These are phyloP conservation scores for Arthrobotrys conoides DNA, from an alignment of 2,329 filamentous ascomycete species.

Conservation along the genomic window DNA sequence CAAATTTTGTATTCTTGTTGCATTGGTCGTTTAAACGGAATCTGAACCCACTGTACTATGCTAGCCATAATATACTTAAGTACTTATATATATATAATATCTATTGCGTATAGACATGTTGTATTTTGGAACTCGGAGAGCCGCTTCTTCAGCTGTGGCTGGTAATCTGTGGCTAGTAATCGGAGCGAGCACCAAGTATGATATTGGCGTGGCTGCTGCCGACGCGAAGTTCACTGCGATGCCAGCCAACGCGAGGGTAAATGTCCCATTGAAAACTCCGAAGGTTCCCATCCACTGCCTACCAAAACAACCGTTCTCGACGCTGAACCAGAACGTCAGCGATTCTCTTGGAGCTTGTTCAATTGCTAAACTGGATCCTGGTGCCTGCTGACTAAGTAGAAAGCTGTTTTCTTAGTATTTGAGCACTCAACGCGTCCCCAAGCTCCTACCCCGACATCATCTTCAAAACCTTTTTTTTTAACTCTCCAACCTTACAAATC, in stretches of 20 bases:
- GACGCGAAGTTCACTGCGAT: slow-evolving; percentile 19
- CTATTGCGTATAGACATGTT: too few relatives aligned
- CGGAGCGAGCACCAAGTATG: too few relatives aligned
- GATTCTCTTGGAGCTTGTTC: background rate
- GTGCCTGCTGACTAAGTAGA: slow-evolving; percentile 28
- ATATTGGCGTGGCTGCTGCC: slow-evolving; percentile 20
- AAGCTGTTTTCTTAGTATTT: slow-evolving; percentile 22
- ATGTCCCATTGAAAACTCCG: slow-evolving; percentile 3
- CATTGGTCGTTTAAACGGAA: background rate
- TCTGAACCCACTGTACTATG: background rate
- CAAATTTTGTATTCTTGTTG: background rate
- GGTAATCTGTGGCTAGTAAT: slow-evolving; percentile 2
- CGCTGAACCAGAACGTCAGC: background rate
- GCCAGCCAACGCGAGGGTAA: slow-evolving; percentile 18
- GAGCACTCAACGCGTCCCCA: slow-evolving; percentile 52
- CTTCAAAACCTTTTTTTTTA: slow-evolving; percentile 47
- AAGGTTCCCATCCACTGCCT: slow-evolving; percentile 4
- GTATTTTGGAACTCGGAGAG: too few relatives aligned
- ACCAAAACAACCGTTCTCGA: background rate
- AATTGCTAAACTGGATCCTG: background rate
- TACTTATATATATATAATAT: too few relatives aligned
- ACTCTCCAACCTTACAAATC: slow-evolving; percentile 7
- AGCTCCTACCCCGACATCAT: slow-evolving; percentile 35
- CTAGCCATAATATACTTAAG: too few relatives aligned
- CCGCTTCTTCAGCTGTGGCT: background rate